Base-by-base conservation (phyloP, 805 yeast genomes). In the Kurtzmaniella cleridarum region DNA sequence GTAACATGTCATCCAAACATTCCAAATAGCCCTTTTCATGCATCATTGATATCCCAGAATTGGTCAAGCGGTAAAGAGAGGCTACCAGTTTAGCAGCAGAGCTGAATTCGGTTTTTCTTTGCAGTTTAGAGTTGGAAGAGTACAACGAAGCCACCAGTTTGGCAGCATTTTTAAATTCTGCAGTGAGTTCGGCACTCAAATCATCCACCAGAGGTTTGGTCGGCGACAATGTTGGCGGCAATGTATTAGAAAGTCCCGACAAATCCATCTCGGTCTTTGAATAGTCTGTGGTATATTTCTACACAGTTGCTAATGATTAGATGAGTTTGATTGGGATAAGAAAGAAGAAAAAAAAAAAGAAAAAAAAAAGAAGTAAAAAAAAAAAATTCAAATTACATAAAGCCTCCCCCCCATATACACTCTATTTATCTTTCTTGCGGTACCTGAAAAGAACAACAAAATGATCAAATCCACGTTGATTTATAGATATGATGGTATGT, bases 81-180 rank as follows among this genome's bases (percentile, higher is more conserved):
- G 73, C 70, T 32, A 68, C 71, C 2, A 70, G 60, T 36, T 56
- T 60, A 30, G 74, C 74, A 23, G 74, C 72, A 32, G 52, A 51
- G 10, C 71, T 58, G 50, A 68, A 68, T 34, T 65, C 70, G 5
- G 46, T 32, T 43, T 60, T 59, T 17, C 16, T 30, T 3, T 46
- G 48, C 10, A 24, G 13, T 5, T 11, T 23, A 9, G 18, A 11
- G 5, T 27, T 30, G 27, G 54, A 45, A 45, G 63, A 64, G 44
- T 66, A 66, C 11, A 69, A 50, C n/a, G 62, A 73, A 12, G 89
- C 82, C 20, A 82, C 84, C 5, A 84, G 73, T 40, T 80, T 74
- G 20, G 89, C 89, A 5, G 89, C 89, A 40, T 69, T 70, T 55
- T 78, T 81, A 60, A 82, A 83, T 51, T 81, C 83, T n/a, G 64